phyloP scores from a whole-genome alignment of 306 rosid species.

The Carpinus viminea region DNA sequence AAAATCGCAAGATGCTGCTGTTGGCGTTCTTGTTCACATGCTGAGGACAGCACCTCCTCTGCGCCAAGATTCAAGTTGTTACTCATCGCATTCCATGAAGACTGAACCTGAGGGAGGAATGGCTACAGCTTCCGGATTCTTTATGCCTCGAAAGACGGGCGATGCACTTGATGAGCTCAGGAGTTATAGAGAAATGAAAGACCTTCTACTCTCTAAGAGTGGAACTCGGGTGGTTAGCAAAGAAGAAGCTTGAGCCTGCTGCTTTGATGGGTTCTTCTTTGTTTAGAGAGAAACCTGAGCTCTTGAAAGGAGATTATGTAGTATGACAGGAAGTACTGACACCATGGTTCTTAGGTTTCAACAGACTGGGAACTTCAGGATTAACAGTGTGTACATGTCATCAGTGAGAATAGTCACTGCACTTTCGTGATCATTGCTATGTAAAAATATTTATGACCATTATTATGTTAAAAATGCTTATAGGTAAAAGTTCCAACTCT shows the following conservation, averaged over 20 bases:
- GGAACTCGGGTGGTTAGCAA: conserved; percentile 42
- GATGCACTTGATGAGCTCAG: conserved; percentile 62
- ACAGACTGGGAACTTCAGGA: neutral
- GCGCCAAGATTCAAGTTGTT: conserved; percentile 66
- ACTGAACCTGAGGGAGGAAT: conserved; percentile 56
- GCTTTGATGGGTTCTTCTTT: conserved; percentile 6
- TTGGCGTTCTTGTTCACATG: conserved; percentile 84
- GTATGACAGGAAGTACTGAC: neutral
- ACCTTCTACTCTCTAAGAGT: conserved; percentile 52
- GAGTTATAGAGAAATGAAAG: conserved; percentile 55
- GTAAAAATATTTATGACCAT: neutral
- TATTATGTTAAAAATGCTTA: neutral
- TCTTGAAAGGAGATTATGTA: neutral
- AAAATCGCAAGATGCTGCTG: conserved; percentile 89
- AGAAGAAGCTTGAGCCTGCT: conserved; percentile 37
- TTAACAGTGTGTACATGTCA: neutral
- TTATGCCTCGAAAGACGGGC: conserved; percentile 47
- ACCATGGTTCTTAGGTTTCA: neutral
- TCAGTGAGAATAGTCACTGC: neutral
- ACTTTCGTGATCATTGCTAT: neutral
- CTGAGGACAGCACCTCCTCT: conserved; percentile 87
- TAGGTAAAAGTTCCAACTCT: neutral
- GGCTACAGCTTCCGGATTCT: conserved; percentile 64
- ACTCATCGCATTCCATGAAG: conserved; percentile 57
- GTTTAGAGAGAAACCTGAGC: neutral